phyloP scores from a whole-genome alignment of 768 basidiomycete species.

The Nidularia pulvinata region DNA sequence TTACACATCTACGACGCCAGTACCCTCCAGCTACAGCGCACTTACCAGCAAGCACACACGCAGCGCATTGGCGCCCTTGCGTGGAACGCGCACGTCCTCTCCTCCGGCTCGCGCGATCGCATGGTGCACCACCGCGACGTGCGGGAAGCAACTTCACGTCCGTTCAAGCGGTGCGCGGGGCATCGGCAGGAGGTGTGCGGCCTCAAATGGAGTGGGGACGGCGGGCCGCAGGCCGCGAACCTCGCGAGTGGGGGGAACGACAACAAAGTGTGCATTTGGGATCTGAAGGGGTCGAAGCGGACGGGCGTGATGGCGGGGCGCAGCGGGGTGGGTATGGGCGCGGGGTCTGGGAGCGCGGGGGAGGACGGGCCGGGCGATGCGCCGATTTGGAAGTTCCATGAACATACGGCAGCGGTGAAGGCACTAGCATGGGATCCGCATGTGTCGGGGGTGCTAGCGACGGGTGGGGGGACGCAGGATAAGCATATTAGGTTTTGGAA shows the following conservation, averaged over 20 bases:
- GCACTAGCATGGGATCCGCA: slow-evolving; percentile 99
- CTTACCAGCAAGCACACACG: slow-evolving; percentile 81
- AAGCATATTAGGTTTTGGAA: slow-evolving; percentile 99
- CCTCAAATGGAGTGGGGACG: slow-evolving; percentile 80
- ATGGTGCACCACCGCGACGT: slow-evolving; percentile 93
- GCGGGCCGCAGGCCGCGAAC: slow-evolving; percentile 39
- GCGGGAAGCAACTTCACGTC: slow-evolving; percentile 61
- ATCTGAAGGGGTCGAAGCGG: slow-evolving; percentile 68
- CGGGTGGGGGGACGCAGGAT: slow-evolving; percentile 98
- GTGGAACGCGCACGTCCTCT: slow-evolving; percentile 89
- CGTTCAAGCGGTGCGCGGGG: slow-evolving; percentile 71
- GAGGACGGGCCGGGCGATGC: slow-evolving; percentile 41
- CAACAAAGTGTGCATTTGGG: slow-evolving; percentile 99
- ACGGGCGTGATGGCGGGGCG: slow-evolving; percentile 22
- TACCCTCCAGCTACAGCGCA: slow-evolving; percentile 72
- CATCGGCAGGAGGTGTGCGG: slow-evolving; percentile 97
- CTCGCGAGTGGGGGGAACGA: slow-evolving; percentile 97
- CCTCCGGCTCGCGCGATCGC: slow-evolving; percentile 90
- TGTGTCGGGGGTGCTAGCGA: slow-evolving; percentile 85
- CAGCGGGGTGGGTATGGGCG: slow-evolving; percentile 16
- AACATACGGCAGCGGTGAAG: slow-evolving; percentile 97
- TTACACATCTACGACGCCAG: slow-evolving; percentile 94
- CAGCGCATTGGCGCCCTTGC: slow-evolving; percentile 94
- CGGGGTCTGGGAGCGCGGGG: slow-evolving; percentile 14
- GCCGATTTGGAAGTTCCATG: slow-evolving; percentile 94